These are phyloP conservation scores for Simplicillium sp. DNA, from an alignment of 2,329 filamentous ascomycete species.

Conservation along the genomic window DNA sequence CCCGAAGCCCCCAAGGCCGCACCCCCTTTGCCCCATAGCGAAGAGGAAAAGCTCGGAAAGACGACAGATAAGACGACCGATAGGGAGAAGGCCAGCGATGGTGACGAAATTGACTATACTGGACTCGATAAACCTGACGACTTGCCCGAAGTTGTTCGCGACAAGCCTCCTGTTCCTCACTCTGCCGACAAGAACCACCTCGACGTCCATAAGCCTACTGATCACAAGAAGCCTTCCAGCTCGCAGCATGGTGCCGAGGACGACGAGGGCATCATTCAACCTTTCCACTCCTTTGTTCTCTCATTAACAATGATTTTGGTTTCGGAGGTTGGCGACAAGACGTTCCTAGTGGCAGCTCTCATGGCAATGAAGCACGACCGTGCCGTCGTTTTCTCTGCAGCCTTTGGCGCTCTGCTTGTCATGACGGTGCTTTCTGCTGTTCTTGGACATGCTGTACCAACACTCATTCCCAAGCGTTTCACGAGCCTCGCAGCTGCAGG, in stretches of 20 bases:
- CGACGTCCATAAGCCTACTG: constrained; percentile 30
- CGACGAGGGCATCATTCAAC: constrained; percentile 58
- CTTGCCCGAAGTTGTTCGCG: constrained; percentile 69
- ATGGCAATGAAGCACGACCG: constrained; percentile 99
- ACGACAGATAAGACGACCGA: constrained; percentile 23
- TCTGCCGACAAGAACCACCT: constrained; percentile 57
- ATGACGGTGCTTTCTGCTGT: constrained; percentile 96
- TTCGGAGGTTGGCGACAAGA: constrained; percentile 97
- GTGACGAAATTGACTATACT: constrained; percentile 20
- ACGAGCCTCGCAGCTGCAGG: constrained; percentile 79
- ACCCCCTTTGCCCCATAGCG: constrained; percentile 71
- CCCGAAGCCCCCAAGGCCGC: constrained; percentile 80
- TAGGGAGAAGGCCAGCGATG: constrained; percentile 31
- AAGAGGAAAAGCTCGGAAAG: constrained; percentile 57
- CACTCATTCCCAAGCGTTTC: constrained; percentile 79
- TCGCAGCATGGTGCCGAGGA: constrained; percentile 21
- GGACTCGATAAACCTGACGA: constrained; percentile 63
- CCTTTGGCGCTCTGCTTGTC: constrained; percentile 80
- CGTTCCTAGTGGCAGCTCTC: constrained; percentile 88
- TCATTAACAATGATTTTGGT: constrained; percentile 97
- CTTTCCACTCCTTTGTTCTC: constrained; percentile 79
- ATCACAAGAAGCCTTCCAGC: constrained; percentile 10
- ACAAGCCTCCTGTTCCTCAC: constrained; percentile 60
- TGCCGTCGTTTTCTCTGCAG: constrained; percentile 85
- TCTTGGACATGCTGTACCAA: constrained; percentile 83